Evolutionary conservation across 208 protist species (phyloP), one percentile per base, ranked within the genome.

Genomic region (Strigomonas culicis): DNA sequence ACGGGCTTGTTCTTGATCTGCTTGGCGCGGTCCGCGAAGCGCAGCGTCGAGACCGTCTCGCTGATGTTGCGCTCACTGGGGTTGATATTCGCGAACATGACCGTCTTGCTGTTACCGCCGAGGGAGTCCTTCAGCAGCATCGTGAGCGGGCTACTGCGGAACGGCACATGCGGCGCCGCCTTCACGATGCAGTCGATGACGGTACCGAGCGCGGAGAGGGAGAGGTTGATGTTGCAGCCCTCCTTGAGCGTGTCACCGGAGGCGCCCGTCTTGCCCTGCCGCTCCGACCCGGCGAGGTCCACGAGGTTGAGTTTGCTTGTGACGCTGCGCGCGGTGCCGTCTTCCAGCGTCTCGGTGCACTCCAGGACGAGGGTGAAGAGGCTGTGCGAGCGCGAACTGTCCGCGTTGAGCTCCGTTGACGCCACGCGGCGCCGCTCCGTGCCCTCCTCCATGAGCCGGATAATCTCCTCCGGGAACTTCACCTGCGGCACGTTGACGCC

Each of bases 1-100:
- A 98, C 66, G 24, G 94, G 94, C 69, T 97, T 97, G 70, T 99
- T 99, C 73, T 97, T 81, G 71, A 99, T 98, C 74, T 98, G 95
- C 65, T 97, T 94, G 53, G 86, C 90, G 28, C 87, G 73, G 4
- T 87, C 60, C 51, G 92, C 92, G 73, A 97, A 97, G 11, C 90
- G 80, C 24, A 96, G 73, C 3, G 92, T 97, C 11, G 88, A 95
- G 57, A 95, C 90, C 0, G 88, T 96, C 68, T 97, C 89, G 13
- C 86, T 85, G 8, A 85, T 74, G 73, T 96, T 95, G 63, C 90
- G 83, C 36, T 95, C 78, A 7, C 82, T 87, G 3, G 89, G 90
- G 21, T 80, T 79, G 31, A 89, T 63, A 63, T 93, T 97, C 57
- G 91, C 90, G 61, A 96, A 96, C 91, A 97, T 97, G n/a, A 94